phyloP scores from a whole-genome alignment of 345 rosid species.

The Moricandia arvensis region DNA sequence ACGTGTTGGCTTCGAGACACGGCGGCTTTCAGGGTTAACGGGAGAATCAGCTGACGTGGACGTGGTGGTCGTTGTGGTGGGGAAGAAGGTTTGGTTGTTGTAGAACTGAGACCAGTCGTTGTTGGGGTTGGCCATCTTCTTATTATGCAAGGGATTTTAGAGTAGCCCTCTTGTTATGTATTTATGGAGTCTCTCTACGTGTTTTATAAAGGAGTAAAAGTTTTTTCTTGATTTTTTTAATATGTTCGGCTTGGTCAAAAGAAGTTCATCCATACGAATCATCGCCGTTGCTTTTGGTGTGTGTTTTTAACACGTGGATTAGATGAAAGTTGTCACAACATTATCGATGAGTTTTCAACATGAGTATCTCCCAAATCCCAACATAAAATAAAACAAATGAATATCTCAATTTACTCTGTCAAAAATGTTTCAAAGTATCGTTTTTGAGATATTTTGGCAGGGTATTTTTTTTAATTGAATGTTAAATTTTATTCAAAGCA shows the following conservation, averaged over 20 bases:
- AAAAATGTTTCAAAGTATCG: too few relatives aligned
- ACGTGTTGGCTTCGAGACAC: slow-evolving; percentile 55
- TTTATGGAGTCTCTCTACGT: slow-evolving; percentile 22
- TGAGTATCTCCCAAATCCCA: too few relatives aligned
- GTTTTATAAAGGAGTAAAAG: background rate
- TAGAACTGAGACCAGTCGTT: slow-evolving; percentile 36
- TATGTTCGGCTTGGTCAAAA: slow-evolving; percentile 29
- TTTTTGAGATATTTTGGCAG: too few relatives aligned
- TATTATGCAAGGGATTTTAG: slow-evolving; percentile 1
- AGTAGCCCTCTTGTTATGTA: slow-evolving; percentile 7
- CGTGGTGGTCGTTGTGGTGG: slow-evolving; percentile 33
- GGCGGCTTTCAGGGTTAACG: slow-evolving; percentile 10
- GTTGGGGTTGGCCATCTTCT: slow-evolving; percentile 39
- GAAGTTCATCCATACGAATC: slow-evolving; percentile 29
- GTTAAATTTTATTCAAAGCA: too few relatives aligned
- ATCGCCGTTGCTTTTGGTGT: slow-evolving; percentile 25
- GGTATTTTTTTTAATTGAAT: too few relatives aligned
- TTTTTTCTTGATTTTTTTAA: too few relatives aligned
- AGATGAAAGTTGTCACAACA: background rate
- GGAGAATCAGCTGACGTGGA: slow-evolving; percentile 32
- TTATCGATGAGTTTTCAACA: too few relatives aligned
- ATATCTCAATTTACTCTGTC: too few relatives aligned
- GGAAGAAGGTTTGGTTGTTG: slow-evolving; percentile 36
- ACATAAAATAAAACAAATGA: too few relatives aligned
- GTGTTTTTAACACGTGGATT: slow-evolving; percentile 18